Base-by-base conservation (phyloP, 805 yeast species). In the Lipomyces mesembrius region DNA sequence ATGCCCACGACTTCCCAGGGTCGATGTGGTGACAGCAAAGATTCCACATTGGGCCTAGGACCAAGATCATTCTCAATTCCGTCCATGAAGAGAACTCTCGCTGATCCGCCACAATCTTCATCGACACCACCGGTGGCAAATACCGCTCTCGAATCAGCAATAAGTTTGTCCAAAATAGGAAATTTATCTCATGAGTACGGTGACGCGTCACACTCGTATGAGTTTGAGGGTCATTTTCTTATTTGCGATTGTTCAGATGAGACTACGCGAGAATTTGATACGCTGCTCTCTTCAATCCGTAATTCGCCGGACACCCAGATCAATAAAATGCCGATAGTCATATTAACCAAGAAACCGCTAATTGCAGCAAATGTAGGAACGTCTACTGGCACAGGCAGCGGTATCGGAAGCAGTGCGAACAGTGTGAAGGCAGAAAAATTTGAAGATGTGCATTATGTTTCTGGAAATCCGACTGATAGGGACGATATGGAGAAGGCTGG, bases 221-320 rank as follows among this genome's bases (percentile, higher is more conserved):
- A 37, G 27, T 51, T 60, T 17, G 27, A 51, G 25, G 58, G 54
- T 37, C 67, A 64, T 25, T 20, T 64, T 35, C 49, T 64, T 3
- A 32, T 64, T 25, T 64, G 67, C 57, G 67, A 64, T 32, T 64
- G 67, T 35, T 64, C 67, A 2, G 61, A 60, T 35, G 25, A 4
- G 51, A 57, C 67, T 12, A 54, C 67, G 27, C 60, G 64, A 11
- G 60, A 53, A 6, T 60, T 64, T 57, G 52, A 54, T 17, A 25
- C 35, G 20, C 49, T 64, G 8, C 22, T 64, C 9, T 43, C 61
- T 2, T 49, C 67, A 17, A 64, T 64, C 49, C 54, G 67, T 7
- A 34, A 56, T 27, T 52, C 29, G 11, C 49, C 61, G 9, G 67
- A 64, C 27, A 43, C 37, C 9, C 20, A 55, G n/a, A 9, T 59